Evolutionary conservation across 495 filamentous ascomycete genomes (phyloP), one percentile per base, ranked within the genome.

Genomic region (Neurospora sp.): DNA sequence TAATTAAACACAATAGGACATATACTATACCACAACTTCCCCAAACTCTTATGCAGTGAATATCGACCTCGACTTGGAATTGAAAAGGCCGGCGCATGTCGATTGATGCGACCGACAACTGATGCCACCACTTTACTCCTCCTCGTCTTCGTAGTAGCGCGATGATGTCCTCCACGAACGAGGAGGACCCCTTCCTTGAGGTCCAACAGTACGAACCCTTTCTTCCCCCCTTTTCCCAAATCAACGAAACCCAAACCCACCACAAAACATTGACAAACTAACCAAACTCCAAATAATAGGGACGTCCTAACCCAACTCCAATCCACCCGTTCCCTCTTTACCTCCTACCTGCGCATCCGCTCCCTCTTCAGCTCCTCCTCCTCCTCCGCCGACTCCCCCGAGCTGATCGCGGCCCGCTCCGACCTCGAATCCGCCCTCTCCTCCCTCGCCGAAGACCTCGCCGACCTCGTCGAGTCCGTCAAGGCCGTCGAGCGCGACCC

Each of bases 271-370:
- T 41, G 10, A 20, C 5, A 18, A 35, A 35, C 37, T n/a, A 38
- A 38, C 37, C 12, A 27, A 40, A 0, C 79, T 14, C 9, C 9
- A 4, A 14, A 16, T 9, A 44, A 45, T 71, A 96, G 93, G 79
- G 96, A 99, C 81, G 93, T 98, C 76, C 89, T 96, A 69, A 84
- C 90, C 71, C 90, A 93, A 68, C 90, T 99, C 53, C 87, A 91
- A 77, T 88, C 87, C 65, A 91, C 92, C 73, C 90, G 94, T 14
- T 88, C 93, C 40, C 91, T 97, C 72, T 97, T 97, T 87, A 90
- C 91, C 75, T 97, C 94, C 48, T 98, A 97, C 87, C 90, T 97
- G 48, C 96, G 96, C 79, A 98, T 99, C 84, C 93, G 94, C 77
- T 93, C 94, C 20, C 89, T 96, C 18, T 86, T 91, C 72, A 80